Percentiles rank a stretch among this genome's conserved stretches.
Evolutionary conservation across 2,329 filamentous ascomycete genomes (phyloP).

Genomic region (Zymoseptoria tritici): DNA sequence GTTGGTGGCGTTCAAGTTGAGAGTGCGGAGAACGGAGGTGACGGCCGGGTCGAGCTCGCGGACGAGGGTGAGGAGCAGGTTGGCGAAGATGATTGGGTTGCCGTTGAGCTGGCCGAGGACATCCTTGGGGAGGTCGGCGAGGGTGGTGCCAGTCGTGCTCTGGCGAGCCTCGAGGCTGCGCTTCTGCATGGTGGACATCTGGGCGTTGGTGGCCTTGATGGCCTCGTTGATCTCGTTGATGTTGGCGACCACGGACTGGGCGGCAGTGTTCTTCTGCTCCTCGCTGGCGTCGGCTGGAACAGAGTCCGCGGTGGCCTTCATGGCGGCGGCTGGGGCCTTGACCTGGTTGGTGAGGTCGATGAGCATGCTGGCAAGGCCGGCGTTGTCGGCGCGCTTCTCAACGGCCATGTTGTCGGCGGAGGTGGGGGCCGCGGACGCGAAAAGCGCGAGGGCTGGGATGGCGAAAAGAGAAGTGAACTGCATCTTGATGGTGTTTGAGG

Average conservation of each 20-base stretch:
- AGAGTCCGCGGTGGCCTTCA: neutral
- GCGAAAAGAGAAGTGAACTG: slow-evolving; percentile 15
- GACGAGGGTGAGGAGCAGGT: slow-evolving; percentile 3
- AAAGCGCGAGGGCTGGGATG: slow-evolving; percentile 5
- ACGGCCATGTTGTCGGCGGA: slow-evolving; percentile 1
- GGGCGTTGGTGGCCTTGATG: slow-evolving; percentile 11
- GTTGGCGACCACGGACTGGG: slow-evolving; percentile 1
- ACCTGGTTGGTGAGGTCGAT: neutral
- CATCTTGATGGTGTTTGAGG: slow-evolving; percentile 10
- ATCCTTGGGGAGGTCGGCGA: neutral
- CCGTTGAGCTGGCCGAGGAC: slow-evolving; percentile 10
- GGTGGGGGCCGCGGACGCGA: slow-evolving; percentile 6
- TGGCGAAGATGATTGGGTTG: slow-evolving; percentile 6
- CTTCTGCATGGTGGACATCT: slow-evolving; percentile 3
- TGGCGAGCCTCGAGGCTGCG: neutral
- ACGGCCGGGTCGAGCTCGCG: slow-evolving; percentile 8
- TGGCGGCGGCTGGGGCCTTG: neutral
- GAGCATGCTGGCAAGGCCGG: neutral
- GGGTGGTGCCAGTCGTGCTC: neutral
- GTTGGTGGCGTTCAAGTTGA: slow-evolving; percentile 3
- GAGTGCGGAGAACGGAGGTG: slow-evolving; percentile 6
- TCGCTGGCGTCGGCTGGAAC: slow-evolving; percentile 1
- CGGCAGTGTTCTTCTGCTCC: slow-evolving; percentile 5
- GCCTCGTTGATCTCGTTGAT: slow-evolving; percentile 12
- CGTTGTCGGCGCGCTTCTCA: neutral